A percentile compares a stretch with the other conserved stretches of the same genome.
Conservation (phyloP, 164 flowering plant genomes). For the Euptelea pleiosperma region DNA sequence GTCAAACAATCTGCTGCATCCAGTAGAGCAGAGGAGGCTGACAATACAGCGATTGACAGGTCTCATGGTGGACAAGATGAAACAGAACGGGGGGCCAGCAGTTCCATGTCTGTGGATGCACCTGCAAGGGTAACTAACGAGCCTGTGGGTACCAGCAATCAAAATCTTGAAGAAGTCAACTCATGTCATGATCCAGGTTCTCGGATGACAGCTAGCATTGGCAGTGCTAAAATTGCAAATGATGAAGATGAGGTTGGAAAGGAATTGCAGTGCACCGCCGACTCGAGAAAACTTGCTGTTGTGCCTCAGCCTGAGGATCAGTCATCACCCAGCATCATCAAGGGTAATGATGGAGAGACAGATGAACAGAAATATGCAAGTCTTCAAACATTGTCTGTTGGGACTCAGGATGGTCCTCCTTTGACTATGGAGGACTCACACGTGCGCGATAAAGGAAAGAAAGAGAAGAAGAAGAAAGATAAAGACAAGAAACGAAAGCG, state of each 20-base stretch:
- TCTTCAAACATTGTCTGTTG: conserved; percentile 36
- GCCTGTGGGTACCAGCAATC: conserved; percentile 46
- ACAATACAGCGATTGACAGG: conserved; percentile 35
- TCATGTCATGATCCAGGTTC: conserved; percentile 80
- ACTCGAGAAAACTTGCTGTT: conserved; percentile 51
- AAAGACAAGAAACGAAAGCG: conserved; percentile 58
- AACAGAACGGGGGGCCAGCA: conserved; percentile 57
- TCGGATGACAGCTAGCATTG: conserved; percentile 80
- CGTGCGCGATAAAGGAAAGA: conserved; percentile 26
- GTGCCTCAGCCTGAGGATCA: conserved; percentile 29
- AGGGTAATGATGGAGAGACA: conserved; percentile 33
- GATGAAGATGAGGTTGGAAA: conserved; percentile 58
- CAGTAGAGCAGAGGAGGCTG: conserved; percentile 54
- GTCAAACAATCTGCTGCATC: conserved; percentile 70
- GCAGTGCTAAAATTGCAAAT: conserved; percentile 61
- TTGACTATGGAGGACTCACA: conserved; percentile 12
- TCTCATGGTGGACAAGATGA: conserved; percentile 50
- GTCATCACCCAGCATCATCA: conserved; percentile 31
- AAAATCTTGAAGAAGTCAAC: conserved; percentile 70
- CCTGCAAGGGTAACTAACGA: conserved; percentile 53
- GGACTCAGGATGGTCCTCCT: conserved; percentile 27
- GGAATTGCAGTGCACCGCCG: conserved; percentile 95
- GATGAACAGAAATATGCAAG: conserved; percentile 38
- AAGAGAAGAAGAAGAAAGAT: conserved; percentile 53
- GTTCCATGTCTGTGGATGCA: conserved; percentile 92